phyloP scores from a whole-genome alignment of 2,329 filamentous ascomycete genomes.

The Orbilia quercus region DNA sequence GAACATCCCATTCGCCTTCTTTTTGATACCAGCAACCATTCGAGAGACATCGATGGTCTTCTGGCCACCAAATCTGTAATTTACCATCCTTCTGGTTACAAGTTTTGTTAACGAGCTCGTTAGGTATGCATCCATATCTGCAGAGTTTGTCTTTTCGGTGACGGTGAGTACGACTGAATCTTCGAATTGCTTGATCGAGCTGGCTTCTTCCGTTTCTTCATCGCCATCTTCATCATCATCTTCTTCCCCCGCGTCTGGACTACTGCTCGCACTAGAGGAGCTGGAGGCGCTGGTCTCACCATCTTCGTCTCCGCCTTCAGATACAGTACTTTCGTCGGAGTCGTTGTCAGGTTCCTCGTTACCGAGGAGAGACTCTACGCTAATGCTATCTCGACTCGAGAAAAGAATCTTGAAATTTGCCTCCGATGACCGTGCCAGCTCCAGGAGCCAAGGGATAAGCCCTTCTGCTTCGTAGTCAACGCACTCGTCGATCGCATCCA shows the following conservation, averaged over 20 bases:
- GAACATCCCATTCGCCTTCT: constrained; percentile 55
- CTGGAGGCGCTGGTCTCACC: background rate
- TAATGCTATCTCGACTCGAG: constrained; percentile 45
- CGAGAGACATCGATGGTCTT: constrained; percentile 45
- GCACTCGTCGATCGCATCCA: constrained; percentile 53
- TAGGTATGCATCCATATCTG: constrained; percentile 49
- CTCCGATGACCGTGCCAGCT: constrained; percentile 29
- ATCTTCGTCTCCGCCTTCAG: constrained; percentile 18
- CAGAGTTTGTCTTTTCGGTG: constrained; percentile 48
- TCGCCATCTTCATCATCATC: constrained; percentile 2
- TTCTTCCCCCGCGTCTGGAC: background rate
- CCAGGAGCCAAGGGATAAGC: constrained; percentile 41
- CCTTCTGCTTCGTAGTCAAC: constrained; percentile 44
- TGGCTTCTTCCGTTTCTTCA: background rate
- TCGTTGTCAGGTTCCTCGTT: constrained; percentile 6
- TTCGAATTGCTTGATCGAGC: constrained; percentile 18
- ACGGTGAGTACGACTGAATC: constrained; percentile 48
- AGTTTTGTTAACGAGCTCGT: constrained; percentile 38
- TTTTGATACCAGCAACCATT: constrained; percentile 52
- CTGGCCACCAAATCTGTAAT: constrained; percentile 22
- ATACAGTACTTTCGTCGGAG: constrained; percentile 7
- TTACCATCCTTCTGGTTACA: constrained; percentile 42
- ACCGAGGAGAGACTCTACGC: constrained; percentile 20
- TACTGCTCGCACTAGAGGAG: background rate
- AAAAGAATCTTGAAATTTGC: constrained; percentile 45